Evolutionary conservation across 2,329 filamentous ascomycete species (phyloP), one percentile per base, ranked within the genome.

Genomic region (Colletotrichum truncatum): DNA sequence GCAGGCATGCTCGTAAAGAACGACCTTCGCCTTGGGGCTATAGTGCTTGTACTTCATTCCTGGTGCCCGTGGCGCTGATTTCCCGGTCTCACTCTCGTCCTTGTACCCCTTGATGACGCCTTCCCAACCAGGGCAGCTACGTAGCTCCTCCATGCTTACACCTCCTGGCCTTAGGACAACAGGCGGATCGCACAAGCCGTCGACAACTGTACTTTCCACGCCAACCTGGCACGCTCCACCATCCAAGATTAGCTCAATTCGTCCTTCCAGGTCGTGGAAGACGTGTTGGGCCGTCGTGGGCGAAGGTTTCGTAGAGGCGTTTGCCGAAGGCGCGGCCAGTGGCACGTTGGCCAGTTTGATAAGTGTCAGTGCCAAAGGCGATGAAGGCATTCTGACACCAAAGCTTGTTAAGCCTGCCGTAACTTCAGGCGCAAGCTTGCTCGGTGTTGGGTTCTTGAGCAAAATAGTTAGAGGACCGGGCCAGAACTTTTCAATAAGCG

Each of bases 31-130:
- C 76, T 90, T 93, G 1, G 96, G 96, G 43, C 94, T 97, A 74
- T 99, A 99, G 76, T 99, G 96, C 75, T 96, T 93, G 76, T 99
- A 99, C 79, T 99, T 99, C 96, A 99, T 99, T 1, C 96, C 96
- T 0, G 96, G 96, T 1, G 96, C 96, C 61, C 93, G 85, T 0
- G 96, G 96, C 9, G 86, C 85, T 1, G 76, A 81, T 53, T 86
- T 87, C 5, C 87, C 90, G 18, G 87, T 84, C 71, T 93, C 88
- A 14, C 88, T 88, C 62, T 86, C 85, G 72, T 97, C 93, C 73
- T 91, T 89, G 77, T 98, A 98, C 10, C 87, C 95, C 64, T 91
- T 88, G 67, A 85, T 83, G 1, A 93, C 92, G 38, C 87, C 80
- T 74, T 94, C 91, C 95, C 96, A 99, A 1, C 95, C 95, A 0